Evolutionary conservation across 257 asterid genomes (phyloP).

Genomic region (Euphrasia confusa): DNA sequence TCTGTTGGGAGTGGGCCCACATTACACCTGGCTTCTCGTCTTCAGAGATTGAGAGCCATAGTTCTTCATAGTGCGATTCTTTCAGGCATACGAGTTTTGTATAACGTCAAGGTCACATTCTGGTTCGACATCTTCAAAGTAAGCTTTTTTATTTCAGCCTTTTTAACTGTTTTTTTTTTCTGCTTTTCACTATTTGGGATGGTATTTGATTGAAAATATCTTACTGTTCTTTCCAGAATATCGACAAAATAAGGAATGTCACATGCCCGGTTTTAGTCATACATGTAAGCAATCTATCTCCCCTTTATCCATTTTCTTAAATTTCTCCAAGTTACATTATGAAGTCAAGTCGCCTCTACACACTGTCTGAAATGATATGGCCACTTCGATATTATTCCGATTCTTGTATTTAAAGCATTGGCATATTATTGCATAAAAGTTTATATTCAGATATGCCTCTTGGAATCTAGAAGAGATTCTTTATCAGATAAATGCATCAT

Average conservation of each 20-base stretch:
- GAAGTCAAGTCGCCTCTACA: slow-evolving; percentile 10
- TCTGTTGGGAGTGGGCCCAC: slow-evolving; percentile 99
- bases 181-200: slow-evolving; percentile 4
- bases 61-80: slow-evolving; percentile 98
- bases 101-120: slow-evolving; percentile 91
- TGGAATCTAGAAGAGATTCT: neutral
- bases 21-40: slow-evolving; percentile 76
- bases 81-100: slow-evolving; percentile 93
- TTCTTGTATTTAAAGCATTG: neutral
- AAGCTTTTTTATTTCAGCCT: slow-evolving; percentile 22
- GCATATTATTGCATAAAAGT: neutral
- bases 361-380: neutral
- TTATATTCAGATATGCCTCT: neutral
- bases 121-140: slow-evolving; percentile 99
- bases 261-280: slow-evolving; percentile 90
- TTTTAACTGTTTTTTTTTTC: slow-evolving; percentile 1
- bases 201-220: slow-evolving; percentile 22
- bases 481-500: neutral
- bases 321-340: slow-evolving; percentile 12
- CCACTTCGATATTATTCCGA: neutral
- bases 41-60: slow-evolving; percentile 68
- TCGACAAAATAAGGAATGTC: slow-evolving; percentile 84
- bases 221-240: slow-evolving; percentile 56
- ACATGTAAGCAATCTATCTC: slow-evolving; percentile 64
- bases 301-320: neutral